Evolutionary conservation across 192 early-diverging fungal species (phyloP).

Genomic region (Haplosporangium gracile): DNA sequence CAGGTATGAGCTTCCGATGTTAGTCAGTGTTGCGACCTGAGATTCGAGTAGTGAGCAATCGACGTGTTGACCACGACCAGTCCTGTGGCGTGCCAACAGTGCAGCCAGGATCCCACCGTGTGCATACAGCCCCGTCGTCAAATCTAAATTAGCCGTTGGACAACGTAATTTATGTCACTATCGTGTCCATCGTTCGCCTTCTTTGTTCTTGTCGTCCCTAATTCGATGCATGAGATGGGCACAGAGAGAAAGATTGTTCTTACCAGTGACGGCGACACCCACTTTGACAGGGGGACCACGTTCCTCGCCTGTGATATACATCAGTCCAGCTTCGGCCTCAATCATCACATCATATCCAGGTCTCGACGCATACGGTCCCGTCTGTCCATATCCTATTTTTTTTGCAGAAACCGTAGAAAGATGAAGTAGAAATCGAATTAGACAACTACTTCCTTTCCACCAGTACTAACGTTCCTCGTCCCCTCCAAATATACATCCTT

Average conservation of each 20-base stretch:
- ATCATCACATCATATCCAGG: conserved; percentile 94
- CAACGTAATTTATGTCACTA: background rate
- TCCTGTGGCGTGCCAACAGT: conserved; percentile 71
- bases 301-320: conserved; percentile 96
- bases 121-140: conserved; percentile 81
- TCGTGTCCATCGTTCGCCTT: background rate
- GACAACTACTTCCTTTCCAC: background rate
- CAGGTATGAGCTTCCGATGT: conserved; percentile 90
- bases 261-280: conserved; percentile 96
- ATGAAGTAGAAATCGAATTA: background rate
- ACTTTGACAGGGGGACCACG: conserved; percentile 91
- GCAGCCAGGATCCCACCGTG: conserved; percentile 93
- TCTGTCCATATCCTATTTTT: conserved; percentile 83
- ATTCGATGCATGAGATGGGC: background rate
- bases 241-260: background rate
- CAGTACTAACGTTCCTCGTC: background rate
- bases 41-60: conserved; percentile 89
- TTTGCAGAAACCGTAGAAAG: background rate
- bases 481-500: background rate
- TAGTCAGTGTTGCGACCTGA: conserved; percentile 89
- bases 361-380: conserved; percentile 82
- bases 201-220: background rate
- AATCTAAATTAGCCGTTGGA: conserved; percentile 49
- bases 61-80: conserved; percentile 82
- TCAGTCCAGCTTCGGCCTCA: conserved; percentile 92